phyloP scores from a whole-genome alignment of 805 yeast species.

The Sugiyamaella chiloensis region DNA sequence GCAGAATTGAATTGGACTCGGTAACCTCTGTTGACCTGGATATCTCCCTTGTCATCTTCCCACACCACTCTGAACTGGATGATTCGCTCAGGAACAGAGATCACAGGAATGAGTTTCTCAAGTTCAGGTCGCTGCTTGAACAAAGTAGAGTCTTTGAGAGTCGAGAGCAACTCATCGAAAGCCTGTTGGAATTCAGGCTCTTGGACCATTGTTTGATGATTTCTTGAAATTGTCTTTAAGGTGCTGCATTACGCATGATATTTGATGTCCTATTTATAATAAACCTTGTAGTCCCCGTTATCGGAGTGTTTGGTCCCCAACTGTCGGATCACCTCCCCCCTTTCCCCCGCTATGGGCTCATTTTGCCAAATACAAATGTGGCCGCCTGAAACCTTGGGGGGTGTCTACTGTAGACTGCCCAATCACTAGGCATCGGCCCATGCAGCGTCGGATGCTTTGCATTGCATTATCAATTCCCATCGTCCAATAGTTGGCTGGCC shows the following conservation, averaged over 20 bases:
- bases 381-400: too few species aligned
- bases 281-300: too few species aligned
- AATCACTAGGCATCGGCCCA: slow-evolving; percentile 4
- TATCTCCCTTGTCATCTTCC: slow-evolving; percentile 92
- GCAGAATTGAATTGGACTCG: slow-evolving; percentile 98
- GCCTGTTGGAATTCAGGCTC: slow-evolving; percentile 99
- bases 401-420: too few species aligned
- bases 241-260: too few species aligned
- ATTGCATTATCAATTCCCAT: slow-evolving; percentile 8
- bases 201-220: too few species aligned
- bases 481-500: slow-evolving; percentile 4
- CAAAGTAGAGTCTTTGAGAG: slow-evolving; percentile 86
- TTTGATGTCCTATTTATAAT: too few species aligned
- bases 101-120: slow-evolving; percentile 81
- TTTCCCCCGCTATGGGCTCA: too few species aligned
- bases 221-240: too few species aligned
- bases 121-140: slow-evolving; percentile 88
- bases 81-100: slow-evolving; percentile 92
- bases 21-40: slow-evolving; percentile 95
- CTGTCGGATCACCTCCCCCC: too few species aligned
- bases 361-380: too few species aligned
- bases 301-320: too few species aligned
- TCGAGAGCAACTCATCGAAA: slow-evolving; percentile 84
- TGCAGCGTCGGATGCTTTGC: slow-evolving; percentile 1
- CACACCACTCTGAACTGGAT: slow-evolving; percentile 96